Evolutionary conservation across 2,329 filamentous ascomycete genomes (phyloP).

Genomic region (Pleomassaria siparia): DNA sequence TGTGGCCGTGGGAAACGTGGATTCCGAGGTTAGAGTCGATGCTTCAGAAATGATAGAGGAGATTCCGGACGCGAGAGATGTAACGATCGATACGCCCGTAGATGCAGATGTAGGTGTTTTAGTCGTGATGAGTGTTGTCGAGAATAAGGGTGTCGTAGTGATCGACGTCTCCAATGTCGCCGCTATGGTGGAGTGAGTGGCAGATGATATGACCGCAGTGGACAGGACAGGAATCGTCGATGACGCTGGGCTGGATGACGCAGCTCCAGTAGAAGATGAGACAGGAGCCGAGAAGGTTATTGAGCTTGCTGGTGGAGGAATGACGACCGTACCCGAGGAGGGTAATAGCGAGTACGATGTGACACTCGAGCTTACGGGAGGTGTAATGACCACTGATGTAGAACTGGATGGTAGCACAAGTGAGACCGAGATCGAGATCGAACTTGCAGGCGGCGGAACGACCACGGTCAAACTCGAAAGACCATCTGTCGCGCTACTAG

Average conservation of each 20-base stretch:
- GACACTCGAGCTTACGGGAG: slow-evolving; percentile 1
- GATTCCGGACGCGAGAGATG: slow-evolving; percentile 3
- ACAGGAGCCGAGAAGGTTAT: neutral
- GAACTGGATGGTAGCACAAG: neutral
- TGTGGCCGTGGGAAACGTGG: slow-evolving; percentile 1
- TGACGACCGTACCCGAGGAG: slow-evolving; percentile 2
- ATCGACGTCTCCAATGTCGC: neutral
- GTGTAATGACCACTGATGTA: slow-evolving; percentile 5
- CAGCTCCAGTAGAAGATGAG: neutral
- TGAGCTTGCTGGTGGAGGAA: slow-evolving; percentile 7
- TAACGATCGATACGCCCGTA: slow-evolving; percentile 5
- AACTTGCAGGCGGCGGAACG: slow-evolving; percentile 4
- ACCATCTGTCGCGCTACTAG: no score
- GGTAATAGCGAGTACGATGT: neutral
- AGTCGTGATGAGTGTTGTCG: neutral
- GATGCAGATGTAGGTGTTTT: neutral
- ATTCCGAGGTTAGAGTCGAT: slow-evolving; percentile 6
- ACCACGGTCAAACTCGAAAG: no score
- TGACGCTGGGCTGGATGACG: slow-evolving; percentile 3
- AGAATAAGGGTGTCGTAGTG: neutral
- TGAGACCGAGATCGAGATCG: neutral
- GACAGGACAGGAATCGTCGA: neutral
- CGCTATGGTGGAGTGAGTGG: neutral
- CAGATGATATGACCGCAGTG: neutral
- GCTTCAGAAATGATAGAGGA: slow-evolving; percentile 6